Evolutionary conservation across 176 grass and related monocot species (phyloP).

Genomic region (Oryza meridionalis): DNA sequence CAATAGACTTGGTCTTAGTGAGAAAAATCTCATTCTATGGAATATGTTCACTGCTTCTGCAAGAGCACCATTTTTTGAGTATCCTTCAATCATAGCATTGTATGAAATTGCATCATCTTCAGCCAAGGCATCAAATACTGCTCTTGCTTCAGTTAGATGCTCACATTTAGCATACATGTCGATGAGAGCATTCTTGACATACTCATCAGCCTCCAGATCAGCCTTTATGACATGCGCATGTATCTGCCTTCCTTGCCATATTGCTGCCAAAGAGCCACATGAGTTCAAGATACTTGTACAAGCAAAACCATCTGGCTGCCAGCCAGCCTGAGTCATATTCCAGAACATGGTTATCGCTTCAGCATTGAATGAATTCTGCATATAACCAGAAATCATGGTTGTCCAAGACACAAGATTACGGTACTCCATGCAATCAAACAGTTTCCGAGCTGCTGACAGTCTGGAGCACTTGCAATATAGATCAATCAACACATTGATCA

Average conservation of each 20-base stretch:
- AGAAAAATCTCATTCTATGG: conserved; percentile 63
- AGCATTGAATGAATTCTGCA: conserved; percentile 66
- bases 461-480: conserved; percentile 70
- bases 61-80: conserved; percentile 57
- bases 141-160: conserved; percentile 55
- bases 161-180: conserved; percentile 82
- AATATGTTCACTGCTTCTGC: conserved; percentile 56
- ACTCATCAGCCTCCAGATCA: conserved; percentile 56
- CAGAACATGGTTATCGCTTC: conserved; percentile 62
- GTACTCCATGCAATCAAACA: conserved; percentile 60
- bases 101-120: conserved; percentile 63
- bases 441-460: conserved; percentile 55
- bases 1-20: conserved; percentile 51
- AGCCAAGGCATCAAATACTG: conserved; percentile 58
- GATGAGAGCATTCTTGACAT: conserved; percentile 83
- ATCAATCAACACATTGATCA: conserved; percentile 64
- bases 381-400: conserved; percentile 76
- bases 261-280: conserved; percentile 53
- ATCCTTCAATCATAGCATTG: conserved; percentile 90
- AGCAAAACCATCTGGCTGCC: conserved; percentile 68
- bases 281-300: conserved; percentile 73
- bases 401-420: conserved; percentile 83
- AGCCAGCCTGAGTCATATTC: conserved; percentile 60
- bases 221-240: conserved; percentile 73
- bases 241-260: conserved; percentile 70